These are phyloP conservation scores for Colletotrichum costaricense DNA, from an alignment of 2,329 filamentous ascomycete genomes.

Conservation along the genomic window DNA sequence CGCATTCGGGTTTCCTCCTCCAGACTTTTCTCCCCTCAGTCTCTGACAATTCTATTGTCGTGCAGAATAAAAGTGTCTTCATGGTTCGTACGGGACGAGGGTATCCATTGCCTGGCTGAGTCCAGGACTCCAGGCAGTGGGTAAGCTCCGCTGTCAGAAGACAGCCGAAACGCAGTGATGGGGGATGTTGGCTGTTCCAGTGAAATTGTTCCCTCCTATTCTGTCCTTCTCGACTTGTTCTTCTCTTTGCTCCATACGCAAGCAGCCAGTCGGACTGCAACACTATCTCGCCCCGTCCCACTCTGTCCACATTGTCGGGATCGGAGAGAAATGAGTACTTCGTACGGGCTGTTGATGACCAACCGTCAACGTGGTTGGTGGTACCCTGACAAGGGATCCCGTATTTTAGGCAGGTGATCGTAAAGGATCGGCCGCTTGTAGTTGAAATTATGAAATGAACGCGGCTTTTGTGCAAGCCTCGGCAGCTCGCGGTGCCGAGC, in stretches of 20 bases:
- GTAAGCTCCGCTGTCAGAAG: constrained; percentile 3
- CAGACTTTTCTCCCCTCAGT: background rate
- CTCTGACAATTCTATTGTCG: background rate
- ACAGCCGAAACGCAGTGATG: background rate
- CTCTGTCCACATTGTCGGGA: constrained; percentile 34
- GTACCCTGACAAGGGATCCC: constrained; percentile 16
- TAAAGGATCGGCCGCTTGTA: constrained; percentile 16
- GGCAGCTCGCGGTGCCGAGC: constrained; percentile 28
- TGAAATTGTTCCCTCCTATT: background rate
- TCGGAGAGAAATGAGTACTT: constrained; percentile 19
- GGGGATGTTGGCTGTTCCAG: background rate
- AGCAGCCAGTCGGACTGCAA: constrained; percentile 32
- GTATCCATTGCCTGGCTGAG: background rate
- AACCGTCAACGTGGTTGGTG: constrained; percentile 30
- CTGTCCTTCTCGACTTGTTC: constrained; percentile 16
- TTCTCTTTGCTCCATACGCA: constrained; percentile 1
- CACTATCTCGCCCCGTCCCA: constrained; percentile 20
- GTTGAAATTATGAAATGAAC: constrained; percentile 20
- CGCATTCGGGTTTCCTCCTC: background rate
- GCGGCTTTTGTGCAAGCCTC: constrained; percentile 30
- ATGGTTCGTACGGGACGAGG: background rate
- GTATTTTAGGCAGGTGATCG: constrained; percentile 32
- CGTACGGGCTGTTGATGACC: constrained; percentile 15
- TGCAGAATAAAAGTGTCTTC: background rate
- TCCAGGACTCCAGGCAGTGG: background rate